Conservation (phyloP, 306 rosid genomes). For the cucumber (Cucumis sativus) region DNA sequence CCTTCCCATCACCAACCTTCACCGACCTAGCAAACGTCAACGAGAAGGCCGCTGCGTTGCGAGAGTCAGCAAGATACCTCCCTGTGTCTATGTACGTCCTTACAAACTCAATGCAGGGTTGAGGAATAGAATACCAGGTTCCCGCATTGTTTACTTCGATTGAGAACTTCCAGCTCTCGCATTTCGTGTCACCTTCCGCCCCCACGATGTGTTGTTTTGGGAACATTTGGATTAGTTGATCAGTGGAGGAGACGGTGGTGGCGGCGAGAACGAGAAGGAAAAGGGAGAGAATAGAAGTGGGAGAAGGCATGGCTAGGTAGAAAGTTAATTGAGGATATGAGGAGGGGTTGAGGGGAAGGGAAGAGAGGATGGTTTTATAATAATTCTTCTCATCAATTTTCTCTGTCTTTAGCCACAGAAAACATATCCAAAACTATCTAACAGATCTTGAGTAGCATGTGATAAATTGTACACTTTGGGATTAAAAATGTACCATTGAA, state of each 20-base stretch:
- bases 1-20: constrained; percentile 25
- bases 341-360: not conserved
- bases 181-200: not conserved
- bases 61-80: constrained; percentile 33
- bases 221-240: constrained; percentile 17
- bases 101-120: constrained; percentile 32
- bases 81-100: constrained; percentile 41
- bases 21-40: constrained; percentile 25
- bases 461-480: too few species aligned
- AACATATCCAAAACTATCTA: too few species aligned
- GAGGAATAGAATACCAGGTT: constrained; percentile 35
- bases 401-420: too few species aligned
- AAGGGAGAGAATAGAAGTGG: not conserved
- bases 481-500: too few species aligned
- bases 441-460: too few species aligned
- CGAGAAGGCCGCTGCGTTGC: constrained; percentile 20
- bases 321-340: not conserved
- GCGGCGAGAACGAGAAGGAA: not conserved
- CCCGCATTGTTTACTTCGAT: constrained; percentile 74
- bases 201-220: constrained; percentile 11
- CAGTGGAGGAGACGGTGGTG: not conserved
- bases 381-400: too few species aligned
- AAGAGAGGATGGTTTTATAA: not conserved
- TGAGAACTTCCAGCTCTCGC: constrained; percentile 73
- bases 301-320: not conserved